Percentiles rank a stretch among this genome's conserved stretches.
Conservation (phyloP, 352 stramenopile species). For the Phytophthora idaei region DNA sequence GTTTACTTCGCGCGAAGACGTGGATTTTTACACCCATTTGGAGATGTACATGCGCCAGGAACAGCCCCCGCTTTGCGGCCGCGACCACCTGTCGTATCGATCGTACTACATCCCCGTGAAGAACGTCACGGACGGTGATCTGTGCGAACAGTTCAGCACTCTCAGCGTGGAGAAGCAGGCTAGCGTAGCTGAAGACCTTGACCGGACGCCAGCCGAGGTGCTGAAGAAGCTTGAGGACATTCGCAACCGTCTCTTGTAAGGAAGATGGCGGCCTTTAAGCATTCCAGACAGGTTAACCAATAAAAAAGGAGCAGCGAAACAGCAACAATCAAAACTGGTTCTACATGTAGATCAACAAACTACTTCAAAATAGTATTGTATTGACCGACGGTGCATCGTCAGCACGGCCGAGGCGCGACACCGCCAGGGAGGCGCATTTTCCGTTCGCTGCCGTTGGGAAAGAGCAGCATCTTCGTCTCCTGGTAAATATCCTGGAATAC, state of each 20-base stretch:
- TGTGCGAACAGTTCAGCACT: constrained; percentile 96
- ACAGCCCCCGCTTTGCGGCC: constrained; percentile 91
- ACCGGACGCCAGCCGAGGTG: constrained; percentile 96
- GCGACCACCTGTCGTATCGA: constrained; percentile 97
- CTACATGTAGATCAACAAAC: constrained; percentile 1
- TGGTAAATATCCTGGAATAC: constrained; percentile 77
- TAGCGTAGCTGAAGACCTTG: constrained; percentile 95
- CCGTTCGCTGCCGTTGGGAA: constrained; percentile 42
- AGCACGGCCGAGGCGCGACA: constrained; percentile 17
- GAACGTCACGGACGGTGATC: constrained; percentile 98
- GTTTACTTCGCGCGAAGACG: constrained; percentile 96
- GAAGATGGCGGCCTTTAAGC: background rate
- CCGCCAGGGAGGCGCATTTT: constrained; percentile 53
- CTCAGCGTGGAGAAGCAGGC: constrained; percentile 95
- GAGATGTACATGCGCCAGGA: constrained; percentile 96
- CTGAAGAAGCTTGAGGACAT: constrained; percentile 99
- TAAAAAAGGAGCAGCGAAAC: constrained; percentile 13
- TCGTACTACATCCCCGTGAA: constrained; percentile 99
- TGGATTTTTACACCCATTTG: constrained; percentile 98
- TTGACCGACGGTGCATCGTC: background rate
- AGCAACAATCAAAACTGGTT: constrained; percentile 22
- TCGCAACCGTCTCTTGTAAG: constrained; percentile 95
- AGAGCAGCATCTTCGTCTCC: constrained; percentile 62
- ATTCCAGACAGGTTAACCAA: constrained; percentile 9
- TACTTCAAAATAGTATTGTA: background rate